Evolutionary conservation across 2,329 filamentous ascomycete species (phyloP).

Genomic region (Ascochyta lentis): DNA sequence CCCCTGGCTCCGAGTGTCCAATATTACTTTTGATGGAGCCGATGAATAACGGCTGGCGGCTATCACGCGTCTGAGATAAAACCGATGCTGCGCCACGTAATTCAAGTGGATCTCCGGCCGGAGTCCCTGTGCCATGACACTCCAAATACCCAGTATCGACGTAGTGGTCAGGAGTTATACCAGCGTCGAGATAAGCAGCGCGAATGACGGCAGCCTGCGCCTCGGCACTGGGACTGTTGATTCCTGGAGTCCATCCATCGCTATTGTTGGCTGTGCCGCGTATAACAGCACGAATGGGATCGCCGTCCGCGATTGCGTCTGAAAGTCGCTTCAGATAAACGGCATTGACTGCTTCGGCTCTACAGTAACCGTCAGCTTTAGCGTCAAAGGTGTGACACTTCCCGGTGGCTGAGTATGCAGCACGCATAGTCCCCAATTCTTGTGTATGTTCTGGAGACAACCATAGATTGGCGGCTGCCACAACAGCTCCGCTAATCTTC

Average conservation of each 20-base stretch:
- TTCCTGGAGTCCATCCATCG: conserved; percentile 25
- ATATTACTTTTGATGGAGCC: conserved; percentile 48
- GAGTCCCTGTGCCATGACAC: too few relatives aligned
- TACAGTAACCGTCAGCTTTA: conserved; percentile 67
- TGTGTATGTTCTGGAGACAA: too few relatives aligned
- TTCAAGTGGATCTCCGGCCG: not conserved
- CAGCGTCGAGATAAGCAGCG: conserved; percentile 44
- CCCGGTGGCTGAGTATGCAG: too few relatives aligned
- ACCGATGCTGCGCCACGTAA: conserved; percentile 32
- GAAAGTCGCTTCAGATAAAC: conserved; percentile 38
- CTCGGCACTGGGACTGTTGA: conserved; percentile 51
- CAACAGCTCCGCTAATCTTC: too few relatives aligned
- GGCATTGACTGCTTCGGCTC: conserved; percentile 63
- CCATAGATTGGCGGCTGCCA: too few relatives aligned
- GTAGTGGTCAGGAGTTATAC: conserved; percentile 1
- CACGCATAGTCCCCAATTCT: too few relatives aligned
- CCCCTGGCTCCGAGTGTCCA: conserved; percentile 52
- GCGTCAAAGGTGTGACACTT: conserved; percentile 50
- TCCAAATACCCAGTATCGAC: too few relatives aligned
- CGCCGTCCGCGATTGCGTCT: conserved; percentile 29
- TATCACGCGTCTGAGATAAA: conserved; percentile 3
- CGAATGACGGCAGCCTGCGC: conserved; percentile 44
- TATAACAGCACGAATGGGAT: conserved; percentile 40
- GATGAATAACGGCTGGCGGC: conserved; percentile 19
- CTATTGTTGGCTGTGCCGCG: conserved; percentile 32